A percentile compares a stretch with the other conserved stretches of the same genome.
These are phyloP conservation scores for Onygena corvina DNA, from an alignment of 2,329 filamentous ascomycete species.

Conservation along the genomic window DNA sequence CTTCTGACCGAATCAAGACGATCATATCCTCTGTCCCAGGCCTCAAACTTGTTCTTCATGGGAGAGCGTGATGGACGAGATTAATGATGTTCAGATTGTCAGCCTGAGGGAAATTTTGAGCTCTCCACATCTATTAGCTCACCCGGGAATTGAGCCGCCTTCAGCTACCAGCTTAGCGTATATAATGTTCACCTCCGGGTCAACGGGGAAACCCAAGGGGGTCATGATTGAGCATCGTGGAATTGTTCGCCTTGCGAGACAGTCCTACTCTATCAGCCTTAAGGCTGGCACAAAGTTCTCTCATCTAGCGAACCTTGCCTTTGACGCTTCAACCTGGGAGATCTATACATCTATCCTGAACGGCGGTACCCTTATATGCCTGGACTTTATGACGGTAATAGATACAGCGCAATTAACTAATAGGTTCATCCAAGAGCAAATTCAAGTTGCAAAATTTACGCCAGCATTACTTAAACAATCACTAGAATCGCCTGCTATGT, in stretches of 20 bases:
- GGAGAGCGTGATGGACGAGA: no score
- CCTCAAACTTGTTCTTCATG: neutral
- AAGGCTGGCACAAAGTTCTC: neutral
- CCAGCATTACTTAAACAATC: no score
- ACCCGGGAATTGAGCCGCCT: no score
- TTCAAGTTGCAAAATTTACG: no score
- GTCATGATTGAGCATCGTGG: constrained; percentile 49
- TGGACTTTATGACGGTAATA: neutral
- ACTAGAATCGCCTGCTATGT: no score
- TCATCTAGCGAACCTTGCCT: constrained; percentile 1
- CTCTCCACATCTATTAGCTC: no score
- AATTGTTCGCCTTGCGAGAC: neutral
- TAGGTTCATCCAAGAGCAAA: no score
- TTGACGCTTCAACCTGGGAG: neutral
- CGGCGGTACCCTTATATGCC: neutral
- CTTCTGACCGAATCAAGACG: no score
- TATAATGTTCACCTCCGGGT: constrained; percentile 48
- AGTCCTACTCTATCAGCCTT: neutral
- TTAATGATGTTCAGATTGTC: no score
- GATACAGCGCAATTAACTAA: no score
- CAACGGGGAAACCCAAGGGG: constrained; percentile 45
- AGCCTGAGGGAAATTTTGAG: no score
- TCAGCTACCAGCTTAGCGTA: constrained; percentile 27
- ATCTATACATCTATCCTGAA: neutral
- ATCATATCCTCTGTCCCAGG: no score